Conservation (phyloP, 441 rosid genomes). For the Gossypium schwendimanii region DNA sequence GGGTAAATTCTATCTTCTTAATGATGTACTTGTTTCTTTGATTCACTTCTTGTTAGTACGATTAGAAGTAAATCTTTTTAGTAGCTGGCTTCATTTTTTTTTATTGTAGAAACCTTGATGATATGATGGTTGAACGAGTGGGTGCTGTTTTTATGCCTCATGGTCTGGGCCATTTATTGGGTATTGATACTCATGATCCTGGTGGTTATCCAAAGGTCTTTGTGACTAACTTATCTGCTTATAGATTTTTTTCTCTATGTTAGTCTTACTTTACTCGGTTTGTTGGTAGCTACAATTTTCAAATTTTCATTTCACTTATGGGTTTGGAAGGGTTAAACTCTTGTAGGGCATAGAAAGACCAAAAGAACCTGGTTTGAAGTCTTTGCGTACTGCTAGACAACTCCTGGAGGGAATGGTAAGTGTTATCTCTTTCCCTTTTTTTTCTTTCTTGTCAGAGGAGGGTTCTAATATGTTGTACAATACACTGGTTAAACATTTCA, state of each 20-base stretch:
- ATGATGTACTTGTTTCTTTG: conserved; percentile 3
- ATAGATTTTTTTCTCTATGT: neutral
- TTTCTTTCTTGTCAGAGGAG: neutral
- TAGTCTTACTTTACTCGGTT: neutral
- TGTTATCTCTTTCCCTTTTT: neutral
- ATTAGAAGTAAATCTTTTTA: conserved; percentile 14
- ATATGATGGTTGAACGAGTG: conserved; percentile 70
- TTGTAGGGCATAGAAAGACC: conserved; percentile 66
- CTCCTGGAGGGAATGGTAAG: conserved; percentile 82
- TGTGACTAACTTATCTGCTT: conserved; percentile 4
- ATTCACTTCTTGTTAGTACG: conserved; percentile 10
- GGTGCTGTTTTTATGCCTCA: conserved; percentile 79
- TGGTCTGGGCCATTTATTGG: conserved; percentile 73
- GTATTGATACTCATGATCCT: conserved; percentile 89
- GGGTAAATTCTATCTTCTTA: conserved; percentile 46
- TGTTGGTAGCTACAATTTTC: neutral
- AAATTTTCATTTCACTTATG: neutral
- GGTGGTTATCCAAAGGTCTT: conserved; percentile 77
- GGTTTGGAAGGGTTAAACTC: conserved; percentile 13
- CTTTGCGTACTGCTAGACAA: conserved; percentile 67
- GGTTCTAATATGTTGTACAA: neutral
- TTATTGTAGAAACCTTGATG: conserved; percentile 50
- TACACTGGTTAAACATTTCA: neutral
- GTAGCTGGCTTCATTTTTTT: conserved; percentile 9
- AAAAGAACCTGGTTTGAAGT: conserved; percentile 67